Evolutionary conservation across 805 yeast species (phyloP).

Genomic region (Teunomyces funiuensis): DNA sequence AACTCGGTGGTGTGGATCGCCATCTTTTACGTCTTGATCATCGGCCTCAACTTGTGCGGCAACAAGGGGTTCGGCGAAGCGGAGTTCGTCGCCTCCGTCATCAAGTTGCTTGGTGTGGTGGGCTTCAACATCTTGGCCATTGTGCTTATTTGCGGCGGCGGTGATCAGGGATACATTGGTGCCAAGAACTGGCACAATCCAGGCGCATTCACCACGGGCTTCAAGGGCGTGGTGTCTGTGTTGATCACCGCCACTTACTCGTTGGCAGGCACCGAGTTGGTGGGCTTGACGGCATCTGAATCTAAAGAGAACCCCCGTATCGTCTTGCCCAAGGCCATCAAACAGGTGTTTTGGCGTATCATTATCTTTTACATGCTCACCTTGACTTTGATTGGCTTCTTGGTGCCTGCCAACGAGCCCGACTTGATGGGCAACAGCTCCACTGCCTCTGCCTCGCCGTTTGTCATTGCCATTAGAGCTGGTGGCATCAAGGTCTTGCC

Average conservation of each 20-base stretch:
- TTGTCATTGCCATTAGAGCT: constrained; percentile 41
- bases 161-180: constrained; percentile 39
- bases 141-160: constrained; percentile 40
- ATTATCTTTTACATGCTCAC: constrained; percentile 41
- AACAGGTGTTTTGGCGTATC: constrained; percentile 44
- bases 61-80: constrained; percentile 39
- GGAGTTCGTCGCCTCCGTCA: constrained; percentile 34
- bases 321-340: constrained; percentile 41
- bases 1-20: constrained; percentile 45
- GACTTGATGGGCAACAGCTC: constrained; percentile 26
- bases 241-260: constrained; percentile 43
- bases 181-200: constrained; percentile 37
- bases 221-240: constrained; percentile 39
- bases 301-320: constrained; percentile 36
- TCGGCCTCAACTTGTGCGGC: constrained; percentile 34
- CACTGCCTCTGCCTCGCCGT: constrained; percentile 40
- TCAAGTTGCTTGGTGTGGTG: constrained; percentile 38
- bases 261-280: constrained; percentile 43
- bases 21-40: constrained; percentile 36
- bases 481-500: constrained; percentile 44
- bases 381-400: constrained; percentile 38
- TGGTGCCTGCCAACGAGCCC: constrained; percentile 33
- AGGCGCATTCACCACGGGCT: constrained; percentile 35
- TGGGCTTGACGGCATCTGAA: constrained; percentile 41
- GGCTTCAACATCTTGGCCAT: constrained; percentile 43